Conservation (phyloP, 345 rosid species). For the Carallia pectinifolia region DNA sequence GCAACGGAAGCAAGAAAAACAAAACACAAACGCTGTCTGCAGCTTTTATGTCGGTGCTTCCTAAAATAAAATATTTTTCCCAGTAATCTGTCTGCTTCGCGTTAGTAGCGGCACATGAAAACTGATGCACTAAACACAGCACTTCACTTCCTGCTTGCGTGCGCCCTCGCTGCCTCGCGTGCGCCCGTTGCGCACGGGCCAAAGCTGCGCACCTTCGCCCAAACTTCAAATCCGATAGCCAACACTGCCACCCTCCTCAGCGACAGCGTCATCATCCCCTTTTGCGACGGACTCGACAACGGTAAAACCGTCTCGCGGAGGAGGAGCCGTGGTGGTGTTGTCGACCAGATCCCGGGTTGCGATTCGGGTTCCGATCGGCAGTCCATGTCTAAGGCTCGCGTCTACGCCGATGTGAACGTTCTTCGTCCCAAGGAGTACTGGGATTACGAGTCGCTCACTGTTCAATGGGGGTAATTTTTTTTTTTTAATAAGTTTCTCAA, state of each 20-base stretch:
- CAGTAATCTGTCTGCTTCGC: too few species aligned
- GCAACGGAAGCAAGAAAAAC: too few species aligned
- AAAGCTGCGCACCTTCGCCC: constrained; percentile 28
- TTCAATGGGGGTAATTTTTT: constrained; percentile 70
- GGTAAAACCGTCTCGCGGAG: background rate
- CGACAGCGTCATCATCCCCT: background rate
- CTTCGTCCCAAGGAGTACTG: constrained; percentile 76
- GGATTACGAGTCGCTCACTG: constrained; percentile 56
- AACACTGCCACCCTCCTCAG: background rate
- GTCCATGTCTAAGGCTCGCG: constrained; percentile 87
- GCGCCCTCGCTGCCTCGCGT: constrained; percentile 24
- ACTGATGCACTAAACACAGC: too few species aligned
- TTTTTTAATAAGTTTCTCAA: background rate
- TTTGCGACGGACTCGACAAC: constrained; percentile 15
- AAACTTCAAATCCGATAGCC: constrained; percentile 8
- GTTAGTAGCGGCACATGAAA: too few species aligned
- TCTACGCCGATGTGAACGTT: constrained; percentile 82
- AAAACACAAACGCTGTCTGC: too few species aligned
- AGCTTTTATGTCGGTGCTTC: too few species aligned
- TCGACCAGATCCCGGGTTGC: constrained; percentile 34
- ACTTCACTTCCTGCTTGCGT: background rate
- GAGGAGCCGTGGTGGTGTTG: background rate
- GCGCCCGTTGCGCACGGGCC: constrained; percentile 52
- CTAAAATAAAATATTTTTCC: too few species aligned
- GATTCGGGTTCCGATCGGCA: constrained; percentile 14